A percentile compares a stretch with the other conserved stretches of the same genome.
These are phyloP conservation scores for Kurtzmaniella quercitrusa DNA, from an alignment of 1,139 yeast species.

Conservation along the genomic window DNA sequence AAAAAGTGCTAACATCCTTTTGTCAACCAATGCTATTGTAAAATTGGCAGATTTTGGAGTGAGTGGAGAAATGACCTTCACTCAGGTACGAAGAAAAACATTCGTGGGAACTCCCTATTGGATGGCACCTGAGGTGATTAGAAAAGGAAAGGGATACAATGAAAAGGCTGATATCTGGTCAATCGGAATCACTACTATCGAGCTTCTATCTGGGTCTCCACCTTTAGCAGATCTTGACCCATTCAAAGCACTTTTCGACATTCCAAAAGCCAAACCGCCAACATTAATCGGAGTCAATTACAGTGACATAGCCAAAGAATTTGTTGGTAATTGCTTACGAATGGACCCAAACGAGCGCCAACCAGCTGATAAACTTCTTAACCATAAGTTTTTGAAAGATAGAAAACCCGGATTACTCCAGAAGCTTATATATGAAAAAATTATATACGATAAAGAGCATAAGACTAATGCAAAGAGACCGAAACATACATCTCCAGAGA, in stretches of 20 bases:
- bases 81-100: slow-evolving; percentile 57
- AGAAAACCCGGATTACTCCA: slow-evolving; percentile 13
- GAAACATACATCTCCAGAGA: slow-evolving; percentile 13
- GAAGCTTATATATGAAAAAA: slow-evolving; percentile 19
- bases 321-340: slow-evolving; percentile 54
- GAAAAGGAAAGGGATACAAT: slow-evolving; percentile 46
- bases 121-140: slow-evolving; percentile 91
- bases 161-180: slow-evolving; percentile 90
- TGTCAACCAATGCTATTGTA: slow-evolving; percentile 58
- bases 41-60: slow-evolving; percentile 88
- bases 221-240: slow-evolving; percentile 71
- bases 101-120: slow-evolving; percentile 90
- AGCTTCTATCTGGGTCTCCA: slow-evolving; percentile 67
- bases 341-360: slow-evolving; percentile 58
- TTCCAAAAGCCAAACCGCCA: slow-evolving; percentile 72
- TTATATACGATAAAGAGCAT: slow-evolving; percentile 17
- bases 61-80: slow-evolving; percentile 69
- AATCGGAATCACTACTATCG: slow-evolving; percentile 77
- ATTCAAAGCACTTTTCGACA: slow-evolving; percentile 66
- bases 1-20: slow-evolving; percentile 75
- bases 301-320: slow-evolving; percentile 53
- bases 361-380: slow-evolving; percentile 39
- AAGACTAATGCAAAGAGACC: slow-evolving; percentile 16
- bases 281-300: slow-evolving; percentile 40
- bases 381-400: slow-evolving; percentile 40